Conservation (phyloP, 306 rosid genomes). For the Cajanus cajan region DNA sequence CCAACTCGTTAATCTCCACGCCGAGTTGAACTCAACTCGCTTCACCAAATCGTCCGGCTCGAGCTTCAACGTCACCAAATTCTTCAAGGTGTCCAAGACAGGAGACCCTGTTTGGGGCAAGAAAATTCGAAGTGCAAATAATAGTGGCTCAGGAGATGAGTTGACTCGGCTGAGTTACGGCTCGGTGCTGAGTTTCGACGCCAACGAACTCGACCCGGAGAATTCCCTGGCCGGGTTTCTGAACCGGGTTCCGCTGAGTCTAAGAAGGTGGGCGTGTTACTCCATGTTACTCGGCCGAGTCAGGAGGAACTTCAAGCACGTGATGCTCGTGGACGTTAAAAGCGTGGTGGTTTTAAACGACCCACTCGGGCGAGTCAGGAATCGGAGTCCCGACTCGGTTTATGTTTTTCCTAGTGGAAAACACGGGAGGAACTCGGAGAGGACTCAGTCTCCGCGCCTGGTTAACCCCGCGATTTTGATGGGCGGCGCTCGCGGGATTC, state of each 20-base stretch:
- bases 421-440: slow-evolving; percentile 39
- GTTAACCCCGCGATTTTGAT: slow-evolving; percentile 55
- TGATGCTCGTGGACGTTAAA: slow-evolving; percentile 61
- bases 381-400: slow-evolving; percentile 62
- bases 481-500: slow-evolving; percentile 82
- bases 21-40: slow-evolving; percentile 31
- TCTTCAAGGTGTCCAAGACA: slow-evolving; percentile 11
- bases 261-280: slow-evolving; percentile 87
- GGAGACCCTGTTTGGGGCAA: slow-evolving; percentile 75
- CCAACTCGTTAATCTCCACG: slow-evolving; percentile 35
- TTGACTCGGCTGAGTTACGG: slow-evolving; percentile 54
- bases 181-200: slow-evolving; percentile 73
- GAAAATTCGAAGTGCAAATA: slow-evolving; percentile 7
- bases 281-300: slow-evolving; percentile 89
- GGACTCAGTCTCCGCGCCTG: background rate
- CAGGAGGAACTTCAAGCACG: slow-evolving; percentile 65
- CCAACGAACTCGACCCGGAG: slow-evolving; percentile 80
- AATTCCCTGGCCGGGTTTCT: slow-evolving; percentile 78
- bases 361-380: slow-evolving; percentile 56
- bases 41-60: background rate
- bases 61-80: slow-evolving; percentile 47
- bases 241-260: slow-evolving; percentile 54
- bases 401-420: slow-evolving; percentile 18
- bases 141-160: background rate
- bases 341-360: slow-evolving; percentile 47